phyloP scores from a whole-genome alignment of 2,329 filamentous ascomycete species.

The Tothia fuscella region DNA sequence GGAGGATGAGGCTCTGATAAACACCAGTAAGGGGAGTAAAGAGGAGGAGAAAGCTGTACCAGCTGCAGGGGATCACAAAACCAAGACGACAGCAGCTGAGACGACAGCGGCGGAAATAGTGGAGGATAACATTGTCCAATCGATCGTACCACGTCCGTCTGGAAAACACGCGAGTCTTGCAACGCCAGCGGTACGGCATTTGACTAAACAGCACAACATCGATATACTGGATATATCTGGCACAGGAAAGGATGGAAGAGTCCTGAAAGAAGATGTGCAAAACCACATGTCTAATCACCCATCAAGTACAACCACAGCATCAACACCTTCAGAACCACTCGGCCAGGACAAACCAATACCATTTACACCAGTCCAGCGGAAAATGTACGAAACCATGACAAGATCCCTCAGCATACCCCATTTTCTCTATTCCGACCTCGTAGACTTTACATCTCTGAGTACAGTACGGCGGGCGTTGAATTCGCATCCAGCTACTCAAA shows the following conservation, averaged over 20 bases:
- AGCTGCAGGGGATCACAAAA: neutral
- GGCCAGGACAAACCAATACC: conserved; percentile 53
- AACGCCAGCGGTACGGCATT: conserved; percentile 82
- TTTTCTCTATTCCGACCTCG: conserved; percentile 86
- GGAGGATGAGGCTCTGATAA: conserved; percentile 39
- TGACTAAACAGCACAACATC: conserved; percentile 68
- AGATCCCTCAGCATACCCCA: conserved; percentile 82
- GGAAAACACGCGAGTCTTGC: conserved; percentile 65
- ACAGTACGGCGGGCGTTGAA: conserved; percentile 66
- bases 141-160: conserved; percentile 20
- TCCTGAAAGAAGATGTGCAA: conserved; percentile 85
- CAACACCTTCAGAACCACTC: conserved; percentile 23
- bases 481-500: conserved; percentile 30
- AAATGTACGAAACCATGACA: conserved; percentile 99
- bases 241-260: conserved; percentile 80
- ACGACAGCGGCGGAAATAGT: neutral
- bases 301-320: conserved; percentile 15
- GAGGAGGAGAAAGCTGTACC: neutral
- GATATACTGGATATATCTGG: conserved; percentile 69
- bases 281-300: conserved; percentile 45
- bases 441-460: conserved; percentile 68
- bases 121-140: neutral
- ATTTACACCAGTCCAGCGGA: conserved; percentile 67
- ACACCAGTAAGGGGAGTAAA: conserved; percentile 9
- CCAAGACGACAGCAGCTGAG: neutral